Evolutionary conservation across 1,284 basidiomycete genomes (phyloP), one percentile per base, ranked within the genome.

Genomic region (Xerocomus amazonicus): DNA sequence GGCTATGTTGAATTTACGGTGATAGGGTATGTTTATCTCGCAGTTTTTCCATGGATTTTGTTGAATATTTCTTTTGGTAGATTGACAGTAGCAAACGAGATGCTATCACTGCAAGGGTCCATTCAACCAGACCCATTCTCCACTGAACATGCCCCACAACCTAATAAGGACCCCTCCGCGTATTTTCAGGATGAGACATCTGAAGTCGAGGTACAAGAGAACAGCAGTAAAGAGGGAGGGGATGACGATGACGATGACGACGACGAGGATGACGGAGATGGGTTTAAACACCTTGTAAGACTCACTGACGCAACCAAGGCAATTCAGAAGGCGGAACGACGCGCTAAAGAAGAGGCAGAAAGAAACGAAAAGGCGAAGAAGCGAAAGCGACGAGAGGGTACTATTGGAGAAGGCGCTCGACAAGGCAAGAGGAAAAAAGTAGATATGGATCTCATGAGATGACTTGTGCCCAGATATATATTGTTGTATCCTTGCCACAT

Each of bases 101-200:
- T 97, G 90, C 76, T 99, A 13, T 96, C 93, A 1, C 74, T 98
- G 13, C 80, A 92, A 27, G 96, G 94, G 9, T 97, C 96, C 1
- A 77, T 99, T 54, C 87, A 97, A 52, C 63, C 74, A 0, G 86
- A 95, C 59, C 95, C 95, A 0, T 91, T 94, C 67, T 87, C 87
- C 17, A 77, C 82, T 0, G 74, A 75, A 31, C 83, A 87, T 61
- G 61, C 74, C 14, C 72, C 76, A 5, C 64, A 66, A 26, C 40
- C 39, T 5, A 33, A 53, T 35, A 59, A 45, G 27, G 43, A 38
- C 32, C 26, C 50, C 19, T 43, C 50, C 37, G 29, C 48, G 14
- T 43, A 47, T 37, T 34, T 12, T 9, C 52, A 23, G 39, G 29
- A 60, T 53, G 52, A 45, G 51, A 29, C 45, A 54, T 19, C 55